Conservation (phyloP, 2,329 filamentous ascomycete species). For the Rugonectria rugulosa region DNA sequence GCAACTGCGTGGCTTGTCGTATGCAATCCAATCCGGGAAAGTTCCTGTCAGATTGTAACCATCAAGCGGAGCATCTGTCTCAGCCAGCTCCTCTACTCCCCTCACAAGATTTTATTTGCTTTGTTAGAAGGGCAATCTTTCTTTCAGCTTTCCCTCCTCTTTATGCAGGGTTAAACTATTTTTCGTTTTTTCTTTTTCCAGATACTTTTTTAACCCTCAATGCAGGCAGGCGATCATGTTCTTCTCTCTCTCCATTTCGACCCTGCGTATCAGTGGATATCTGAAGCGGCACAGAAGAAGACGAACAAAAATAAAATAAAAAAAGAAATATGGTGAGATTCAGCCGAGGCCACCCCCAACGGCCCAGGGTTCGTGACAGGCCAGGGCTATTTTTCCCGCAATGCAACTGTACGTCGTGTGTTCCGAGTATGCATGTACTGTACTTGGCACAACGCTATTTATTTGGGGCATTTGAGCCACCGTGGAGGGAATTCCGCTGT, state of each 20-base stretch:
- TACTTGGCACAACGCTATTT: too few species aligned
- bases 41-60: neutral
- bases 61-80: neutral
- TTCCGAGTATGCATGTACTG: too few species aligned
- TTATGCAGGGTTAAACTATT: neutral
- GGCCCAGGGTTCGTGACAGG: neutral
- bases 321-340: constrained; percentile 13
- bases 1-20: too few species aligned
- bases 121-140: neutral
- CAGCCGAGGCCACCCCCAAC: neutral
- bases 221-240: constrained; percentile 1
- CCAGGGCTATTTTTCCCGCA: neutral
- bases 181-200: neutral
- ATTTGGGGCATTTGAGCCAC: too few species aligned
- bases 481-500: too few species aligned
- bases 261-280: constrained; percentile 1
- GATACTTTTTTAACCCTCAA: neutral
- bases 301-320: neutral
- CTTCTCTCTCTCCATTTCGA: too few species aligned
- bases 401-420: too few species aligned
- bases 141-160: neutral
- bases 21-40: neutral
- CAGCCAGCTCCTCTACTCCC: neutral
- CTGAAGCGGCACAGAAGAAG: too few species aligned
- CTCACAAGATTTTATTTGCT: neutral